Evolutionary conservation across 2,329 filamentous ascomycete genomes (phyloP), one percentile per base, ranked within the genome.

Genomic region (Exophiala xenobiotica): DNA sequence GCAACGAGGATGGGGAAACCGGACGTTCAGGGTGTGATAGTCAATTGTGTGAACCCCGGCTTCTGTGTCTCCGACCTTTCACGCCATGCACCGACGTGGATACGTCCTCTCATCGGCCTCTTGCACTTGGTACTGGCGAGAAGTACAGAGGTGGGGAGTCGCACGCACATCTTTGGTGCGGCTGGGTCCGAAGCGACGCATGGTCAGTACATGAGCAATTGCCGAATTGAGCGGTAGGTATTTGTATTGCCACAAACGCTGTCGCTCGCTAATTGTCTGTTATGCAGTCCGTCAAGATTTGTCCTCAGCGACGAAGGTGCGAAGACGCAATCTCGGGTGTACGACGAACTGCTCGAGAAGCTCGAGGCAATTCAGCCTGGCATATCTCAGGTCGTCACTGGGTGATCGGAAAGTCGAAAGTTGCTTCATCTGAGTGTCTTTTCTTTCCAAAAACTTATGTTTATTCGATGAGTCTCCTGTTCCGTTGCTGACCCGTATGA

Each of bases 301-400:
- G 70, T 74, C 6, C 63, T 51, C 3, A 69, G 69, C 18, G 56
- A 63, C 3, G 69, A 72, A 4, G 74, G 74, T 0, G 52, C 55
- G 20, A 52, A 58, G 37, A 57, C 65, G 16, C 69, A 73, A 44
- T 54, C 63, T 35, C 68, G 63, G 45, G 49, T 77, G 0, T 78
- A 72, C 71, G 58, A 57, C 2, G 74, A 78, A 59, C 39, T 78
- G 38, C 53, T 55, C 3, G 49, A 38, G 9, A 73, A 71, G 22
- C 44, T 77, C 46, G 72, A 77, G 53, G 54, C 27, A 0, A 69
- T 76, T 40, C 49, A 66, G 46, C 72, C 73, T 1, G 73, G 70
- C 12, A 29, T 29, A n/a, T n/a, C n/a, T n/a, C n/a, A n/a, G n/a
- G n/a, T n/a, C n/a, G n/a, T n/a, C n/a, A n/a, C n/a, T n/a, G n/a